Evolutionary conservation across 106 monocot species (phyloP).

Genomic region (Dactylorhiza incarnata): DNA sequence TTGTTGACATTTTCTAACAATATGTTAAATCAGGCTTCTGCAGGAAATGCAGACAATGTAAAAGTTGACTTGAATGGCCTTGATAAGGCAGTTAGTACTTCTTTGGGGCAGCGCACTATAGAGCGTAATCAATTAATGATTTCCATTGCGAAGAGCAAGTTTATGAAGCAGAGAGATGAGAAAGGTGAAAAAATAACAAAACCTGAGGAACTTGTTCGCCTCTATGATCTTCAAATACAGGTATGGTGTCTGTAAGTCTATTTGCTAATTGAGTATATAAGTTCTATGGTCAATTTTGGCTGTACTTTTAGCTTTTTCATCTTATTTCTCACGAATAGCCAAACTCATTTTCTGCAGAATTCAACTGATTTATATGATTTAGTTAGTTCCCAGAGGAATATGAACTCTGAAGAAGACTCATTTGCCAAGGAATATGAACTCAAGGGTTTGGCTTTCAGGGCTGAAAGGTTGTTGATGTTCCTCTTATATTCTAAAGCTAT

Average conservation of each 20-base stretch:
- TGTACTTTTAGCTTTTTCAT: not conserved
- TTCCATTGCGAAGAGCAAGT: conserved; percentile 76
- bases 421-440: conserved; percentile 68
- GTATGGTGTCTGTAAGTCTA: conserved; percentile 18
- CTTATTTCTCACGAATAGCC: not conserved
- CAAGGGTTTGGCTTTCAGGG: conserved; percentile 67
- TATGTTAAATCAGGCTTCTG: conserved; percentile 51
- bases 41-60: conserved; percentile 79
- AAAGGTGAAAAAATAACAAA: conserved; percentile 80
- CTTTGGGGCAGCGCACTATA: conserved; percentile 87
- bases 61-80: conserved; percentile 98
- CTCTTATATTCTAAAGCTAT: not conserved
- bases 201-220: conserved; percentile 95
- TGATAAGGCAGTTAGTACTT: conserved; percentile 95
- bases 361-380: conserved; percentile 83
- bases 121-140: conserved; percentile 85
- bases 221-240: conserved; percentile 97
- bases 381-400: conserved; percentile 91
- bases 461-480: conserved; percentile 59
- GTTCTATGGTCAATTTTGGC: not conserved
- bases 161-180: conserved; percentile 62
- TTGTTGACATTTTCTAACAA: conserved; percentile 12
- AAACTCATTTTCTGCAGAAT: conserved; percentile 50
- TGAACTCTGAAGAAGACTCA: conserved; percentile 63
- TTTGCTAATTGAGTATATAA: conserved; percentile 7